Evolutionary conservation across 371 early-diverging fungal species (phyloP).

Genomic region (Nosema bombycis): DNA sequence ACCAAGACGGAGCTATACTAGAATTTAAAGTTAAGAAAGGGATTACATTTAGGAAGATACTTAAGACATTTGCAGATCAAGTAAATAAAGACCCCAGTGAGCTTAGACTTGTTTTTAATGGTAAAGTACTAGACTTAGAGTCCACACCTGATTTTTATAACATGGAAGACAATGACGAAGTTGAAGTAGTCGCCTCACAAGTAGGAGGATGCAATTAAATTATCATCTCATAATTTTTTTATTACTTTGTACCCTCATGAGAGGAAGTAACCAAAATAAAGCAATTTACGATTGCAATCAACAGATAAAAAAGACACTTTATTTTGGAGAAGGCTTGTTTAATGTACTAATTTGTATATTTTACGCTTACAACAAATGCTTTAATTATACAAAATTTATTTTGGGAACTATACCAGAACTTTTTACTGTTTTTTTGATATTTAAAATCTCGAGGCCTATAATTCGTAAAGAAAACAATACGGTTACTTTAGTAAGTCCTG

Average conservation of each 20-base stretch:
- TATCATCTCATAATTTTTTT: neutral
- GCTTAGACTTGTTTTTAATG: slow-evolving; percentile 50
- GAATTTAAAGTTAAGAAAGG: slow-evolving; percentile 51
- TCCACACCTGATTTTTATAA: slow-evolving; percentile 35
- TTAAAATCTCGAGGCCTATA: slow-evolving; percentile 25
- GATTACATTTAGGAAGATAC: slow-evolving; percentile 52
- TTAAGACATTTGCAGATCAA: slow-evolving; percentile 44
- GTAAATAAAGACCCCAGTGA: slow-evolving; percentile 38
- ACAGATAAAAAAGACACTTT: slow-evolving; percentile 20
- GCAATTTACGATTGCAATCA: slow-evolving; percentile 24
- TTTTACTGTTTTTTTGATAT: slow-evolving; percentile 13
- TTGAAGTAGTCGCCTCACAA: slow-evolving; percentile 58
- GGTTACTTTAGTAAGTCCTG: slow-evolving; percentile 19
- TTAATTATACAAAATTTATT: neutral
- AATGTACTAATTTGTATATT: slow-evolving; percentile 19
- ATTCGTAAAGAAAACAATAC: slow-evolving; percentile 3
- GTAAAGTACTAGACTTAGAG: slow-evolving; percentile 40
- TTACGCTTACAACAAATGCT: slow-evolving; percentile 18
- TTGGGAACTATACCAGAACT: slow-evolving; percentile 27
- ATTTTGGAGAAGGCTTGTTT: slow-evolving; percentile 3
- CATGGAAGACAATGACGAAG: slow-evolving; percentile 46
- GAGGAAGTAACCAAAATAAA: slow-evolving; percentile 43
- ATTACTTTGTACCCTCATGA: slow-evolving; percentile 14
- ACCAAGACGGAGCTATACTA: slow-evolving; percentile 38
- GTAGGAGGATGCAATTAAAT: slow-evolving; percentile 47